phyloP scores from a whole-genome alignment of 768 basidiomycete genomes.

The Pholiota conissans region DNA sequence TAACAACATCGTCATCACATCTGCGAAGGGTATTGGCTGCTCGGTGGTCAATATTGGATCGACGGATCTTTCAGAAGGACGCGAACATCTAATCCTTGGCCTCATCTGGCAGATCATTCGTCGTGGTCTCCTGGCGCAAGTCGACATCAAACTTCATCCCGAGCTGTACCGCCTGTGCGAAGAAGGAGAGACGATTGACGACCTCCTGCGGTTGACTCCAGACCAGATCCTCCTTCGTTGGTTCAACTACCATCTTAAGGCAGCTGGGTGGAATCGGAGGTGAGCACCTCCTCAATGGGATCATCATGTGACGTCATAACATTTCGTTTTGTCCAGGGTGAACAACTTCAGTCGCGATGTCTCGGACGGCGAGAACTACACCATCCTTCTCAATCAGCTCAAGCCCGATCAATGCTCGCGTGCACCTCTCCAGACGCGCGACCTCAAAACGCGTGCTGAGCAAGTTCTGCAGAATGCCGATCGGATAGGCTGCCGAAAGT shows the following conservation, averaged over 20 bases:
- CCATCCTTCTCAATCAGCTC: slow-evolving; percentile 91
- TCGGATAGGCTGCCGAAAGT: slow-evolving; percentile 92
- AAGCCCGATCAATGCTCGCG: slow-evolving; percentile 92
- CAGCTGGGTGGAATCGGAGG: slow-evolving; percentile 89
- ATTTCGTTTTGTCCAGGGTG: slow-evolving; percentile 53
- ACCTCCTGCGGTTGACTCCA: slow-evolving; percentile 89
- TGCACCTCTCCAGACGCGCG: slow-evolving; percentile 85
- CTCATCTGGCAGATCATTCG: slow-evolving; percentile 99
- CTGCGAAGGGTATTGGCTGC: slow-evolving; percentile 97
- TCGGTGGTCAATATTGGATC: slow-evolving; percentile 99
- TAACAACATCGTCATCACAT: slow-evolving; percentile 99
- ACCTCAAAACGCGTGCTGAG: slow-evolving; percentile 84
- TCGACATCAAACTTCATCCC: slow-evolving; percentile 98
- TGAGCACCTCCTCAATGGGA: slow-evolving; percentile 25
- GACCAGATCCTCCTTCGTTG: slow-evolving; percentile 97
- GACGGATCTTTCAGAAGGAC: slow-evolving; percentile 85
- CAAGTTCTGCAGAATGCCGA: slow-evolving; percentile 94
- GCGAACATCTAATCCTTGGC: slow-evolving; percentile 95
- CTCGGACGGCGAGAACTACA: slow-evolving; percentile 97
- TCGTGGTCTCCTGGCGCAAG: slow-evolving; percentile 87
- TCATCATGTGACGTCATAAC: slow-evolving; percentile 15
- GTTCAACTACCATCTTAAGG: slow-evolving; percentile 99
- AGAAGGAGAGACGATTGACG: slow-evolving; percentile 96
- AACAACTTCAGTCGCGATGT: slow-evolving; percentile 98
- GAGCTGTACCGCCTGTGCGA: slow-evolving; percentile 95